Evolutionary conservation across 2,329 filamentous ascomycete genomes (phyloP).

Genomic region (Gaeumannomyces sp.): DNA sequence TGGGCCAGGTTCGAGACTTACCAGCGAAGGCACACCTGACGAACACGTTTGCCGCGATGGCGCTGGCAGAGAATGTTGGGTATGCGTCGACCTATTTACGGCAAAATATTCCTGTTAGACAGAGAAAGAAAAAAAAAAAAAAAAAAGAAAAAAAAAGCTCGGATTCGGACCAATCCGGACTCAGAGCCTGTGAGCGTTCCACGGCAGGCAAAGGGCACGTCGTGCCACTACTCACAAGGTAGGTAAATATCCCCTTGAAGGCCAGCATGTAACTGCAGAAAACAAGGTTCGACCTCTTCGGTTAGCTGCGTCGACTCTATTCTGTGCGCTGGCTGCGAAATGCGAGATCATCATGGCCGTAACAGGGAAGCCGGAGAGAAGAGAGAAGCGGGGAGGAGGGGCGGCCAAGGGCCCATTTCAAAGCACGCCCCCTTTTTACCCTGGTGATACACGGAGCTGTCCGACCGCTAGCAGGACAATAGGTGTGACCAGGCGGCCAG

Average conservation of each 20-base stretch:
- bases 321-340: background rate
- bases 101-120: conserved; percentile 9
- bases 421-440: background rate
- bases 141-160: conserved; percentile 11
- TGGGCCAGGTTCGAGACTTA: conserved; percentile 26
- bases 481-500: background rate
- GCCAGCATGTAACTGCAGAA: conserved; percentile 62
- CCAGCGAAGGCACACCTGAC: conserved; percentile 69
- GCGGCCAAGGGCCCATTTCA: background rate
- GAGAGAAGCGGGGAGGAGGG: conserved; percentile 16
- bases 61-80: conserved; percentile 66
- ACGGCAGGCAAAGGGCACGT: background rate
- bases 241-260: conserved; percentile 83
- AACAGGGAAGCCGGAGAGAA: conserved; percentile 23
- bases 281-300: conserved; percentile 14
- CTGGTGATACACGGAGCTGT: background rate
- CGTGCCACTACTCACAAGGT: conserved; percentile 53
- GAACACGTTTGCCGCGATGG: conserved; percentile 79
- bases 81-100: conserved; percentile 62
- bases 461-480: background rate
- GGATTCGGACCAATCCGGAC: conserved; percentile 20
- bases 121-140: background rate
- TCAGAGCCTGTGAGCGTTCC: conserved; percentile 2
- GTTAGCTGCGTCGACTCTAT: conserved; percentile 24
- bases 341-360: conserved; percentile 8